phyloP scores from a whole-genome alignment of 148 eudicot species.

The Salicornia ramosissima region DNA sequence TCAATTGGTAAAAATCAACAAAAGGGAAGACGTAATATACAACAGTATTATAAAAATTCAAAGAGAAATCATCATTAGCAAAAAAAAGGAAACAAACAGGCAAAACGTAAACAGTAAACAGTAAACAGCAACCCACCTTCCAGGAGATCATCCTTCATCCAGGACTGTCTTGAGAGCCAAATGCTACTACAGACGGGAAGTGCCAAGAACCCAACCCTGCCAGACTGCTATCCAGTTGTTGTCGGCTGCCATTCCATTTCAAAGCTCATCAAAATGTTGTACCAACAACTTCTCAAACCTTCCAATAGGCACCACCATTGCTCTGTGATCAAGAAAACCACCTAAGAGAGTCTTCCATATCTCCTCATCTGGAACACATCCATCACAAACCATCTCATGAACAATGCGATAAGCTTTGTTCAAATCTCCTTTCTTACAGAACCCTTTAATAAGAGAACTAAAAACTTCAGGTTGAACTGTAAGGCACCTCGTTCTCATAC shows the following conservation, averaged over 20 bases:
- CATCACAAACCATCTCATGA: conserved; percentile 80
- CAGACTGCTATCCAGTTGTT: not conserved
- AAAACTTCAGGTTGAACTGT: conserved; percentile 65
- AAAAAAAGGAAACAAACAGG: not conserved
- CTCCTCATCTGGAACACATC: conserved; percentile 67
- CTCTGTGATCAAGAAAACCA: conserved; percentile 53
- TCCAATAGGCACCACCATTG: conserved; percentile 48
- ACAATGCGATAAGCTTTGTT: conserved; percentile 56
- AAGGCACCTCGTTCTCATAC: conserved; percentile 76
- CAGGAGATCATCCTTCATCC: conserved; percentile 10
- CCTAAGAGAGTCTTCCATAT: conserved; percentile 50
- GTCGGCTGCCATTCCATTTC: not conserved
- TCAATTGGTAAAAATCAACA: not conserved
- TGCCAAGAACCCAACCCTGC: not conserved
- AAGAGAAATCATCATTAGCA: not conserved
- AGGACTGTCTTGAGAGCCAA: not conserved
- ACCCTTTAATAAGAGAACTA: conserved; percentile 41
- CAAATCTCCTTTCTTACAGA: conserved; percentile 60
- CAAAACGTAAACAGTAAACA: not conserved
- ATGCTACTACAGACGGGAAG: not conserved
- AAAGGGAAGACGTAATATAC: not conserved
- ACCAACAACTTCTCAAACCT: conserved; percentile 30
- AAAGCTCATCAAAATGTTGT: conserved; percentile 22
- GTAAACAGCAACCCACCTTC: conserved; percentile 14
- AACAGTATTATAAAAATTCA: not conserved